A percentile compares a stretch with the other conserved stretches of the same genome.
Evolutionary conservation across 2,329 filamentous ascomycete genomes (phyloP).

Genomic region (Aspergillus tanneri): DNA sequence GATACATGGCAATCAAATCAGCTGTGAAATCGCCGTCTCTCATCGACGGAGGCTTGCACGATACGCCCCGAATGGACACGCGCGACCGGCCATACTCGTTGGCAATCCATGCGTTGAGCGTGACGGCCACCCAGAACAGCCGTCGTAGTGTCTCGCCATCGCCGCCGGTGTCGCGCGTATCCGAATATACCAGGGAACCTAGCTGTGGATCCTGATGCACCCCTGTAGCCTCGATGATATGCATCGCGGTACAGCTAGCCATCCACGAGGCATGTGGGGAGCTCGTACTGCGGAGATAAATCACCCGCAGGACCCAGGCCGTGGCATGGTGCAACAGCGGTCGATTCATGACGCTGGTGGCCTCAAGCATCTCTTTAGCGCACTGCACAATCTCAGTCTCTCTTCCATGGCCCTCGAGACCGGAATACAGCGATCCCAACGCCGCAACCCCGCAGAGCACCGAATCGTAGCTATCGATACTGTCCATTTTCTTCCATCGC

Average conservation of each 20-base stretch:
- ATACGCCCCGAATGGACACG: slow-evolving; percentile 12
- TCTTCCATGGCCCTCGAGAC: slow-evolving; percentile 36
- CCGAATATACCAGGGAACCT: slow-evolving; percentile 14
- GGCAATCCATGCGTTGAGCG: slow-evolving; percentile 22
- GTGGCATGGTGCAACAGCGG: slow-evolving; percentile 26
- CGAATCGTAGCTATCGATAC: slow-evolving; percentile 38
- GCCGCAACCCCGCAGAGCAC: slow-evolving; percentile 55
- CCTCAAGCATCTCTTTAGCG: slow-evolving; percentile 48
- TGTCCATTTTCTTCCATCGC: slow-evolving; percentile 19
- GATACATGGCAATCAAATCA: slow-evolving; percentile 13
- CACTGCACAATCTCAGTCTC: slow-evolving; percentile 50
- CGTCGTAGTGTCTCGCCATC: slow-evolving; percentile 4
- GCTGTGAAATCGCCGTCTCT: slow-evolving; percentile 10
- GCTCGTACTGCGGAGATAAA: slow-evolving; percentile 54
- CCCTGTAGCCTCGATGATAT: slow-evolving; percentile 55
- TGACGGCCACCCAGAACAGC: slow-evolving; percentile 19
- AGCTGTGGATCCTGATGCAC: slow-evolving; percentile 13
- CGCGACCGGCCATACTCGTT: slow-evolving; percentile 20
- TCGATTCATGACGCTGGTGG: slow-evolving; percentile 24
- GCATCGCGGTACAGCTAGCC: slow-evolving; percentile 58
- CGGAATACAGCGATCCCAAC: slow-evolving; percentile 52
- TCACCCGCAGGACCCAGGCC: slow-evolving; percentile 52
- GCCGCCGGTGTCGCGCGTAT: slow-evolving; percentile 7
- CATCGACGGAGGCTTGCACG: slow-evolving; percentile 8
- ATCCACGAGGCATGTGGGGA: slow-evolving; percentile 55